Evolutionary conservation across 805 yeast genomes (phyloP).

Genomic region (Metschnikowia chrysomelidarum): DNA sequence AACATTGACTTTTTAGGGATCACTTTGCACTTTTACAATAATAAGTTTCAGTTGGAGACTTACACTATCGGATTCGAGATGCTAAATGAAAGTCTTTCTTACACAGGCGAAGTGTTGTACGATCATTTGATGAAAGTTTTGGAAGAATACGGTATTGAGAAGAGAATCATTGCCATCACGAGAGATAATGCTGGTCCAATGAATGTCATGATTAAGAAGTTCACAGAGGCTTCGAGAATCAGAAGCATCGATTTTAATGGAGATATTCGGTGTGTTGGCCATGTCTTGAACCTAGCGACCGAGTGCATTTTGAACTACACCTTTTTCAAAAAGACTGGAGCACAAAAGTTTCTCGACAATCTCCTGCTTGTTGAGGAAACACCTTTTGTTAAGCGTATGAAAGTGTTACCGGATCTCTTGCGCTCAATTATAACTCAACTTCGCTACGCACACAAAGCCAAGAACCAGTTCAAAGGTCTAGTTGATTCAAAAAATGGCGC

Average conservation of each 20-base stretch:
- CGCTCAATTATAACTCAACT: slow-evolving; percentile 3
- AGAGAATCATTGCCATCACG: slow-evolving; percentile 3
- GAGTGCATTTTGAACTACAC: slow-evolving; percentile 3
- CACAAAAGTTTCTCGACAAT: slow-evolving; percentile 1
- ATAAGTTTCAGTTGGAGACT: not conserved
- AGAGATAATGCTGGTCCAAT: slow-evolving; percentile 7
- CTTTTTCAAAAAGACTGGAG: slow-evolving; percentile 1
- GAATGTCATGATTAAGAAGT: slow-evolving; percentile 3
- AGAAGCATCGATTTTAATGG: slow-evolving; percentile 1
- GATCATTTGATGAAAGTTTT: not conserved
- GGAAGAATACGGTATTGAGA: slow-evolving; percentile 1
- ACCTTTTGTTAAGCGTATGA: not conserved
- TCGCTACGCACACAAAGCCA: not conserved
- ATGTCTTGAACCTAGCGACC: slow-evolving; percentile 3
- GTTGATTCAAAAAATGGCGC: not conserved
- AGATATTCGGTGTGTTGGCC: slow-evolving; percentile 5
- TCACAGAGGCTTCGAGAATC: not conserved
- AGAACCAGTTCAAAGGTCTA: not conserved
- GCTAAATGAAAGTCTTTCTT: slow-evolving; percentile 2
- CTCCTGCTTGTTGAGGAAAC: not conserved
- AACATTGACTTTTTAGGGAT: not conserved
- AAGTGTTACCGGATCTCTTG: not conserved
- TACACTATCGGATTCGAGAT: slow-evolving; percentile 5
- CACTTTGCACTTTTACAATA: slow-evolving; percentile 5
- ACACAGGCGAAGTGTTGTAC: slow-evolving; percentile 2